Percentiles rank a stretch among this genome's conserved stretches.
phyloP scores from a whole-genome alignment of 106 monocot species.

The Hemerocallis citrina region DNA sequence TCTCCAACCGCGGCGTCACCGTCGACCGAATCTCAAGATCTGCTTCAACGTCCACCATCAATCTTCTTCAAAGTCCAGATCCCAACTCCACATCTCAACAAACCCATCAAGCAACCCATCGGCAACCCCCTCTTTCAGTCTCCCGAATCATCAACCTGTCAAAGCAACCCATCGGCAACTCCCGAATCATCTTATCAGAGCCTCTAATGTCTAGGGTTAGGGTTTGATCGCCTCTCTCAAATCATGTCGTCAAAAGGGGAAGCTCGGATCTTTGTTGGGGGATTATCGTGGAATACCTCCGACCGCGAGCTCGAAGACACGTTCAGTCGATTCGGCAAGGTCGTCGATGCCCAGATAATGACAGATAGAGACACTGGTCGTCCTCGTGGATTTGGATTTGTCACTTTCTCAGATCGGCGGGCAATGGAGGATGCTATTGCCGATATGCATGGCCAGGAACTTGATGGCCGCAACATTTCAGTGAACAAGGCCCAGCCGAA shows the following conservation, averaged over 20 bases:
- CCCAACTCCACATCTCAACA: too few relatives aligned
- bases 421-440: slow-evolving; percentile 70
- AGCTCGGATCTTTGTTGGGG: slow-evolving; percentile 48
- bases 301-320: slow-evolving; percentile 33
- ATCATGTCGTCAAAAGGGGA: slow-evolving; percentile 42
- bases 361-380: slow-evolving; percentile 89
- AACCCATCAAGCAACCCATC: too few relatives aligned
- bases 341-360: slow-evolving; percentile 55
- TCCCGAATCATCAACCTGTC: too few relatives aligned
- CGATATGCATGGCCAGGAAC: slow-evolving; percentile 80
- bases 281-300: slow-evolving; percentile 44
- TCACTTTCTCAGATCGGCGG: slow-evolving; percentile 72
- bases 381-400: slow-evolving; percentile 97
- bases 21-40: too few relatives aligned
- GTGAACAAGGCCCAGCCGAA: slow-evolving; percentile 92
- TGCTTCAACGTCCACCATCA: too few relatives aligned
- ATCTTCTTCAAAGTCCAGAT: too few relatives aligned
- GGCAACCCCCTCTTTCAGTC: too few relatives aligned
- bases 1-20: too few relatives aligned
- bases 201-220: too few relatives aligned
- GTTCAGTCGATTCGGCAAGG: slow-evolving; percentile 58
- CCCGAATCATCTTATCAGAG: too few relatives aligned
- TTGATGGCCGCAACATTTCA: slow-evolving; percentile 74
- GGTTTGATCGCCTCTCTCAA: too few relatives aligned
- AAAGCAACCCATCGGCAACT: too few relatives aligned